A percentile compares a stretch with the other conserved stretches of the same genome.
Conservation (phyloP, 177 flowering plant species). For the Vitis hybrid region DNA sequence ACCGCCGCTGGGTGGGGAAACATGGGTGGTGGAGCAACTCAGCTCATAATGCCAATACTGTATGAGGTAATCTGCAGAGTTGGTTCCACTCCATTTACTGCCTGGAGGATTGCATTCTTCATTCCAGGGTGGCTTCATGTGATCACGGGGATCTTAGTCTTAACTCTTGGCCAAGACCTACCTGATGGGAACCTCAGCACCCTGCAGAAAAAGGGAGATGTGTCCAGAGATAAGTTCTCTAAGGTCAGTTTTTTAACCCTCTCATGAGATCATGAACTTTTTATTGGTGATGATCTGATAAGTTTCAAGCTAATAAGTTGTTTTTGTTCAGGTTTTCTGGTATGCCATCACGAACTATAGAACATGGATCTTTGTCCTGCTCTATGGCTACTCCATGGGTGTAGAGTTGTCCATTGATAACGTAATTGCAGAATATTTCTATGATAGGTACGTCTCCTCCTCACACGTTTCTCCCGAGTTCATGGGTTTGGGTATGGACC, state of each 20-base stretch:
- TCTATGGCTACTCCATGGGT: slow-evolving; percentile 85
- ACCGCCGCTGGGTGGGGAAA: too few relatives aligned
- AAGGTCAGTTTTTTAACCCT: slow-evolving; percentile 37
- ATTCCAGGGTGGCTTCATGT: slow-evolving; percentile 66
- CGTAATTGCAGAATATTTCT: slow-evolving; percentile 77
- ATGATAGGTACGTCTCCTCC: slow-evolving; percentile 40
- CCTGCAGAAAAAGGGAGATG: slow-evolving; percentile 65
- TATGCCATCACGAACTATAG: slow-evolving; percentile 75
- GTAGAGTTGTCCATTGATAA: slow-evolving; percentile 77
- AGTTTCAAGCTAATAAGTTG: not conserved
- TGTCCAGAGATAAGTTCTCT: slow-evolving; percentile 61
- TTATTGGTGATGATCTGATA: not conserved
- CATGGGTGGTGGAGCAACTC: slow-evolving; percentile 36
- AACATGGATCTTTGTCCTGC: slow-evolving; percentile 80
- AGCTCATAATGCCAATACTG: slow-evolving; percentile 68
- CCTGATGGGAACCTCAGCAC: slow-evolving; percentile 72
- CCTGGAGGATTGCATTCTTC: slow-evolving; percentile 84
- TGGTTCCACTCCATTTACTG: slow-evolving; percentile 66
- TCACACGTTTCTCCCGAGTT: too few relatives aligned
- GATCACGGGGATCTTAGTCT: slow-evolving; percentile 58
- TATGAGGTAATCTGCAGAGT: slow-evolving; percentile 38
- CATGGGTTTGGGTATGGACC: too few relatives aligned
- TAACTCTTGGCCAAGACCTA: slow-evolving; percentile 73
- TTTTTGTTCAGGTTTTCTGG: slow-evolving; percentile 52
- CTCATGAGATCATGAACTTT: not conserved